These are phyloP conservation scores for Candida buenavistaensis DNA, from an alignment of 1,139 yeast genomes.

Conservation along the genomic window DNA sequence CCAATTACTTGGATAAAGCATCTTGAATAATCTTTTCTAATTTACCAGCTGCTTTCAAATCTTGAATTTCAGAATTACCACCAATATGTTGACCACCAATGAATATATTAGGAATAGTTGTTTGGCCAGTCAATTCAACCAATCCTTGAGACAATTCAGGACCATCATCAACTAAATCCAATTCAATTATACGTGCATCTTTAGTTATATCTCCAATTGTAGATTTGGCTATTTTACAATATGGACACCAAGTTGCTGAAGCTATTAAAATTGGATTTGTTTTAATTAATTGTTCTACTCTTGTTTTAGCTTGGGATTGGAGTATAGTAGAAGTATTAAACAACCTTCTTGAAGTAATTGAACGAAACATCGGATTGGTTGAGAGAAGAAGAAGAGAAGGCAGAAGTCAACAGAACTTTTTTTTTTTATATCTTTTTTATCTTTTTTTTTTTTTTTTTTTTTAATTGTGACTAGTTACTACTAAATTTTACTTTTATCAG, in stretches of 20 bases:
- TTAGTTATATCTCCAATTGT: constrained; percentile 52
- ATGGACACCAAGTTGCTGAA: constrained; percentile 74
- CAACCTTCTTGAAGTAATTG: neutral
- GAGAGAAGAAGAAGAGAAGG: neutral
- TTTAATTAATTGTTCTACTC: constrained; percentile 65
- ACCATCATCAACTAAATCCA: constrained; percentile 51
- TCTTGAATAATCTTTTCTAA: constrained; percentile 41
- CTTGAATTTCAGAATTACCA: constrained; percentile 86
- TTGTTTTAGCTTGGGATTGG: constrained; percentile 44
- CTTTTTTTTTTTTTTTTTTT: neutral
- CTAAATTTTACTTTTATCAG: constrained; percentile 3
- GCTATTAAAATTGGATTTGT: constrained; percentile 78
- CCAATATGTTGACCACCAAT: constrained; percentile 92
- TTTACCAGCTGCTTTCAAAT: constrained; percentile 41
- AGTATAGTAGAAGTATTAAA: neutral
- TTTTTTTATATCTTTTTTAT: no score
- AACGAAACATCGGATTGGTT: neutral
- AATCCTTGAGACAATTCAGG: constrained; percentile 74
- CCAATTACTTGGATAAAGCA: constrained; percentile 30
- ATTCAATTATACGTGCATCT: constrained; percentile 64
- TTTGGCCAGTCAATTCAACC: constrained; percentile 76
- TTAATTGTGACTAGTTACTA: neutral
- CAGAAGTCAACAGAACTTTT: no score
- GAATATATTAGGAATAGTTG: constrained; percentile 90
- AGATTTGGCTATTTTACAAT: constrained; percentile 64